Base-by-base conservation (phyloP, 352 stramenopile species). In the Phytopythium delawarense region DNA sequence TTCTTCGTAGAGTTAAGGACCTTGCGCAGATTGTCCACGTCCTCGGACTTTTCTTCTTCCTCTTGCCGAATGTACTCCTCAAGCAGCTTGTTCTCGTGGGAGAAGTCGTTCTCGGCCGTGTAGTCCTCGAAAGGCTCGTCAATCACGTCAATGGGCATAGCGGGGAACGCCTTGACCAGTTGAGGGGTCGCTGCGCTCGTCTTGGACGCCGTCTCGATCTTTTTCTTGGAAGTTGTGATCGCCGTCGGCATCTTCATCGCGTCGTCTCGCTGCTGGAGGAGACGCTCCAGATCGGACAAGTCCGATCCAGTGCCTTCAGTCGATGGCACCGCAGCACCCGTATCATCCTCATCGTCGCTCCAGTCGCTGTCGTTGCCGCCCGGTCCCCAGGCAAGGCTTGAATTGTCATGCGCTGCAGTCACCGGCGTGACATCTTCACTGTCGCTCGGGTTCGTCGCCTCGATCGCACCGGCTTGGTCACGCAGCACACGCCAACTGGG, bases 41-140 rank as follows among this genome's bases (percentile, higher is more conserved):
- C 86, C 1, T 69, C 66, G 2, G 82, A 88, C 40, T 93, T 93
- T 2, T 92, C 82, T 20, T 90, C 84, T 51, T 93, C 82, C 55
- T 95, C 84, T 12, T 85, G 71, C 28, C 79, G 86, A 64, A 95
- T 88, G 68, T 95, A 95, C 32, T 88, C 68, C 44, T 92, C 75
- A 5, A 93, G 69, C 20, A 95, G 60, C 46, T 78, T 66, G 37
- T 91, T 87, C 51, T 95, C 86, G 55, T 95, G 76, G 7, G 66
- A 74, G 54, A 75, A 95, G 52, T 92, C 71, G 62, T 91, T 73
- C 57, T 87, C 81, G 5, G 65, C 65, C 28, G 61, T 76, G 59
- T 85, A 88, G 55, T 88, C 70, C 62, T 91, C 84, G 57, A 77
- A 89, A 20, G 86, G 86, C 39, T 95, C 86, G 28, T 92, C 77